These are phyloP conservation scores for Venustampulla echinocandica DNA, from an alignment of 495 filamentous ascomycete species.

Conservation along the genomic window DNA sequence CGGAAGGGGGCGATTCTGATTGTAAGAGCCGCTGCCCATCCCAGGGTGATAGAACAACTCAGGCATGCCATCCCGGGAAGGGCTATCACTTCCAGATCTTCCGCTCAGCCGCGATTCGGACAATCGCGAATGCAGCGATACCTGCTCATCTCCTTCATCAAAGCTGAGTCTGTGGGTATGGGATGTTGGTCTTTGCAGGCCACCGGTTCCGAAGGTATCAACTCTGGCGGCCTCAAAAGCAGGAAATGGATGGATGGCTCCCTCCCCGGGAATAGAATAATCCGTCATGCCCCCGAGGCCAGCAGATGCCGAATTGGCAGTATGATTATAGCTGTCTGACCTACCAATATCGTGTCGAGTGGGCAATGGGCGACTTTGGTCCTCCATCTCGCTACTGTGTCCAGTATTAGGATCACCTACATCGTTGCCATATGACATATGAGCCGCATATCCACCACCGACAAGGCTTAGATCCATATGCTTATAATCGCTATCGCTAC, in stretches of 20 bases:
- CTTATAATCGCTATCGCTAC: slow-evolving; percentile 63
- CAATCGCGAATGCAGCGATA: slow-evolving; percentile 22
- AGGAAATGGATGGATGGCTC: slow-evolving; percentile 53
- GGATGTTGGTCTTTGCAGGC: slow-evolving; percentile 50
- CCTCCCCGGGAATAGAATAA: slow-evolving; percentile 37
- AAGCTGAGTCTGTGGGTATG: slow-evolving; percentile 70
- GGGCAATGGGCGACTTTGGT: slow-evolving; percentile 23
- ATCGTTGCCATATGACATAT: slow-evolving; percentile 64
- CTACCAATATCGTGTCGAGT: slow-evolving; percentile 25
- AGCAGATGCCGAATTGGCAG: slow-evolving; percentile 18
- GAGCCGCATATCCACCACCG: slow-evolving; percentile 65
- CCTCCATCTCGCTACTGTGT: slow-evolving; percentile 27
- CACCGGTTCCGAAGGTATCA: slow-evolving; percentile 73
- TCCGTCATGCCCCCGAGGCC: slow-evolving; percentile 24
- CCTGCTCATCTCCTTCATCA: slow-evolving; percentile 81
- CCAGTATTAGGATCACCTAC: slow-evolving; percentile 15
- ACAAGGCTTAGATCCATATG: slow-evolving; percentile 64
- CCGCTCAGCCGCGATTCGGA: slow-evolving; percentile 28
- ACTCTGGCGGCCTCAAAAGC: slow-evolving; percentile 41
- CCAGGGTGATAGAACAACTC: slow-evolving; percentile 94
- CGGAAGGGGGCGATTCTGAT: slow-evolving; percentile 58
- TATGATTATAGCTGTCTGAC: slow-evolving; percentile 34
- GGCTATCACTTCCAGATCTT: slow-evolving; percentile 40
- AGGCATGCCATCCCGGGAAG: slow-evolving; percentile 56
- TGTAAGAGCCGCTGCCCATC: slow-evolving; percentile 29